A percentile compares a stretch with the other conserved stretches of the same genome.
Conservation (phyloP, 805 yeast genomes). For the Metschnikowia hibisci region DNA sequence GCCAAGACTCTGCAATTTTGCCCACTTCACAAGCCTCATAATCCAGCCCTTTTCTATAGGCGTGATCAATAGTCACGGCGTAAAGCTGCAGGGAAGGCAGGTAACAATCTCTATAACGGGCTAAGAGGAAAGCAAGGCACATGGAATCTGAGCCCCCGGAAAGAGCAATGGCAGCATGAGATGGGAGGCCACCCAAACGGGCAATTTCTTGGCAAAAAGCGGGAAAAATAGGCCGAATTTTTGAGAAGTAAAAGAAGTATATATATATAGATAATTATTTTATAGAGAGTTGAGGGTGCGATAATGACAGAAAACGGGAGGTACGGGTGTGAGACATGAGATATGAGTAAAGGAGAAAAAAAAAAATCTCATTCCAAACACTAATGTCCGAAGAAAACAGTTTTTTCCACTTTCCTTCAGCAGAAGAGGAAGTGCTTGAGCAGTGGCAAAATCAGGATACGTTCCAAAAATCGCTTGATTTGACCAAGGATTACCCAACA, state of each 20-base stretch:
- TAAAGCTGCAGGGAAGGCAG: slow-evolving; percentile 31
- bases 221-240: background rate
- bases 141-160: slow-evolving; percentile 85
- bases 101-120: slow-evolving; percentile 28
- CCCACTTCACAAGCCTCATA: slow-evolving; percentile 48
- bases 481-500: slow-evolving; percentile 79
- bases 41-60: slow-evolving; percentile 45
- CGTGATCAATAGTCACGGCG: slow-evolving; percentile 69
- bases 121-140: slow-evolving; percentile 54
- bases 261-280: too few species aligned
- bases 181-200: slow-evolving; percentile 1
- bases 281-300: background rate
- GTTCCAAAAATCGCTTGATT: slow-evolving; percentile 79
- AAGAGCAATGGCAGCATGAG: slow-evolving; percentile 49
- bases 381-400: slow-evolving; percentile 19
- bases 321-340: background rate
- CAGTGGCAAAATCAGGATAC: slow-evolving; percentile 92
- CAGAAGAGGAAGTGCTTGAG: slow-evolving; percentile 77
- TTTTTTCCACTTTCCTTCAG: slow-evolving; percentile 73
- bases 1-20: slow-evolving; percentile 29
- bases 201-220: background rate
- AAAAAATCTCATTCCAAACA: background rate
- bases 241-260: background rate
- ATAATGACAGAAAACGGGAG: background rate
- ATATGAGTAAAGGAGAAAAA: too few species aligned